These are phyloP conservation scores for Austroboletus novae-zelandiae DNA, from an alignment of 1,284 basidiomycete species.

Conservation along the genomic window DNA sequence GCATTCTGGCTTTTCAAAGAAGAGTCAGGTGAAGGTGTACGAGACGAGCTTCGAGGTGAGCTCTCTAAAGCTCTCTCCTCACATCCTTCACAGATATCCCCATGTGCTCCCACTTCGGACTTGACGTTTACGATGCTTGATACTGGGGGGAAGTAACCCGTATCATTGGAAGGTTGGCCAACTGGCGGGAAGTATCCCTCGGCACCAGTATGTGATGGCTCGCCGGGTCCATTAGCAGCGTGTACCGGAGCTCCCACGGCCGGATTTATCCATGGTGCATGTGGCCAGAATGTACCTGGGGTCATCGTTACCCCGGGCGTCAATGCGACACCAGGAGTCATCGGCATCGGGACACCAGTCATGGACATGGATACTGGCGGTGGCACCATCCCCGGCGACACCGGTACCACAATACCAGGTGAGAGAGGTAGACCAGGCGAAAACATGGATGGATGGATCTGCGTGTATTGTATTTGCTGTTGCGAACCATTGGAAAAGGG, in stretches of 20 bases:
- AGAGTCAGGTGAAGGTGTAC: constrained; percentile 11
- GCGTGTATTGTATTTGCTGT: constrained; percentile 23
- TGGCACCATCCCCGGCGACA: constrained; percentile 28
- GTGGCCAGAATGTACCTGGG: constrained; percentile 65
- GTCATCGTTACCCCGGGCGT: constrained; percentile 70
- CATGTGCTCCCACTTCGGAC: constrained; percentile 26
- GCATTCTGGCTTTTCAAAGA: constrained; percentile 9
- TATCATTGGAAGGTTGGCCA: constrained; percentile 23
- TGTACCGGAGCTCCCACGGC: constrained; percentile 67
- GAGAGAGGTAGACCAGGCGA: constrained; percentile 33
- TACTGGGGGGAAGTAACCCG: constrained; percentile 42
- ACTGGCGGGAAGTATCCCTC: constrained; percentile 47
- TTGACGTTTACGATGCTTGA: constrained; percentile 44
- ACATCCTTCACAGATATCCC: constrained; percentile 4
- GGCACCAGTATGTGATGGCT: constrained; percentile 3
- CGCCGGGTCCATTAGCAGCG: constrained; percentile 17
- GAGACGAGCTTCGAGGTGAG: constrained; percentile 9
- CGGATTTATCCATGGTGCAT: constrained; percentile 59
- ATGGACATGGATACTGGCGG: constrained; percentile 21
- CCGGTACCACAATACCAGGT: constrained; percentile 27
- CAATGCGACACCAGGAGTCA: constrained; percentile 66
- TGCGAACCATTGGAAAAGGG: constrained; percentile 15
- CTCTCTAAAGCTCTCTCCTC: constrained; percentile 7
- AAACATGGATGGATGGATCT: constrained; percentile 27
- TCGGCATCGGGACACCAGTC: constrained; percentile 33